Conservation (phyloP, 169 alveolate genomes). For the Plasmodium vinckei region DNA sequence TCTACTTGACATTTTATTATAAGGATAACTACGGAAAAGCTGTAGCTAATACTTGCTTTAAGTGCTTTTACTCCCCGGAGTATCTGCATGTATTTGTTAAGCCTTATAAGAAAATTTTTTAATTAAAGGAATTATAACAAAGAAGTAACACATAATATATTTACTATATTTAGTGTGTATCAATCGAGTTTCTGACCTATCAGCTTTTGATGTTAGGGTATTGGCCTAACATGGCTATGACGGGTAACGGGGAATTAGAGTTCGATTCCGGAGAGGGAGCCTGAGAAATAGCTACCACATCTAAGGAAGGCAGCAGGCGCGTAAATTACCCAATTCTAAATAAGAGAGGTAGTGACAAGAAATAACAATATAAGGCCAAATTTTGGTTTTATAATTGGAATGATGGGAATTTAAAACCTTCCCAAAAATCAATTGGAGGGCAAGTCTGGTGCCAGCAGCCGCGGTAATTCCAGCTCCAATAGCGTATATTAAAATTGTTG, state of each 20-base stretch:
- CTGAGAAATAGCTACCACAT: slow-evolving; percentile 97
- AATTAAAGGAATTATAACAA: slow-evolving; percentile 74
- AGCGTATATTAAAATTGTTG: slow-evolving; percentile 94
- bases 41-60: slow-evolving; percentile 60
- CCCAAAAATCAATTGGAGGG: slow-evolving; percentile 91
- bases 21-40: slow-evolving; percentile 79
- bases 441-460: slow-evolving; percentile 97
- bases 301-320: slow-evolving; percentile 98
- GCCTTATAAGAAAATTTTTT: slow-evolving; percentile 35
- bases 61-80: background rate
- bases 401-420: slow-evolving; percentile 90
- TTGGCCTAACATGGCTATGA: slow-evolving; percentile 95
- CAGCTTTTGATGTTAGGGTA: slow-evolving; percentile 92
- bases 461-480: slow-evolving; percentile 95
- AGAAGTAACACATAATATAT: slow-evolving; percentile 75
- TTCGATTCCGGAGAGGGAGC: slow-evolving; percentile 98
- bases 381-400: slow-evolving; percentile 90
- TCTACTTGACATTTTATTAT: slow-evolving; percentile 75
- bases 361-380: slow-evolving; percentile 90
- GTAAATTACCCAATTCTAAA: slow-evolving; percentile 95
- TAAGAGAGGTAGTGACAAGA: slow-evolving; percentile 96
- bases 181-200: slow-evolving; percentile 79
- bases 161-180: slow-evolving; percentile 57
- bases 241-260: slow-evolving; percentile 97
- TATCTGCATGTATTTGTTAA: slow-evolving; percentile 32